These are phyloP conservation scores for Leccinellum rugosiceps DNA, from an alignment of 768 basidiomycete species.

Conservation along the genomic window DNA sequence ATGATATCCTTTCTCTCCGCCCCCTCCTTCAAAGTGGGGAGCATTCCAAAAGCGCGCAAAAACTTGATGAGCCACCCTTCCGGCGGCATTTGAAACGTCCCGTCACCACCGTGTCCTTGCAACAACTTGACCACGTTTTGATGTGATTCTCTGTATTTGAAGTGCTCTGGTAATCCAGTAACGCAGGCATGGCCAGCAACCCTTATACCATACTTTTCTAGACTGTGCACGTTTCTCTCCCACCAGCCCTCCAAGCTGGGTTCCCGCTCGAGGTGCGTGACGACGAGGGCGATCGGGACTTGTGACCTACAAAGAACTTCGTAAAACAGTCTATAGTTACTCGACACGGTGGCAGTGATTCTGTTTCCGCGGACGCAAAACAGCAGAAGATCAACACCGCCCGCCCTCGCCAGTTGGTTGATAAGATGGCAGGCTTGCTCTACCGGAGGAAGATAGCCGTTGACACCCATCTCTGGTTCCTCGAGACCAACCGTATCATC, in stretches of 20 bases:
- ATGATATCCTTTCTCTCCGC: slow-evolving; percentile 20
- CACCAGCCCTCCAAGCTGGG: not conserved
- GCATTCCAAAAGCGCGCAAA: slow-evolving; percentile 20
- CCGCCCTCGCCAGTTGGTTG: too few species aligned
- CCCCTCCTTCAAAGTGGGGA: slow-evolving; percentile 16
- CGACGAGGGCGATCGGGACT: not conserved
- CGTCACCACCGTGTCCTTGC: not conserved
- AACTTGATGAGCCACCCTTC: slow-evolving; percentile 22
- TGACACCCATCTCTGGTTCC: too few species aligned
- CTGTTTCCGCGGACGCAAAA: not conserved
- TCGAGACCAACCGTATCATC: too few species aligned
- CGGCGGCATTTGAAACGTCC: slow-evolving; percentile 22
- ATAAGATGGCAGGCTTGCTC: too few species aligned
- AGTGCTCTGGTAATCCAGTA: slow-evolving; percentile 27
- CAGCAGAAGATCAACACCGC: too few species aligned
- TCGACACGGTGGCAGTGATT: not conserved
- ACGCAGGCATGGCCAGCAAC: slow-evolving; percentile 34
- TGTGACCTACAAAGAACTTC: not conserved
- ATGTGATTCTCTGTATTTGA: slow-evolving; percentile 25
- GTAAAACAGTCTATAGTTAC: not conserved
- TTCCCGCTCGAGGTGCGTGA: not conserved
- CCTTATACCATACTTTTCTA: not conserved
- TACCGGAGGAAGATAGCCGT: too few species aligned
- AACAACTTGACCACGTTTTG: slow-evolving; percentile 16
- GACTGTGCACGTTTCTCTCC: not conserved